phyloP scores from a whole-genome alignment of 2,329 filamentous ascomycete species.

The Westerdykella ornata region DNA sequence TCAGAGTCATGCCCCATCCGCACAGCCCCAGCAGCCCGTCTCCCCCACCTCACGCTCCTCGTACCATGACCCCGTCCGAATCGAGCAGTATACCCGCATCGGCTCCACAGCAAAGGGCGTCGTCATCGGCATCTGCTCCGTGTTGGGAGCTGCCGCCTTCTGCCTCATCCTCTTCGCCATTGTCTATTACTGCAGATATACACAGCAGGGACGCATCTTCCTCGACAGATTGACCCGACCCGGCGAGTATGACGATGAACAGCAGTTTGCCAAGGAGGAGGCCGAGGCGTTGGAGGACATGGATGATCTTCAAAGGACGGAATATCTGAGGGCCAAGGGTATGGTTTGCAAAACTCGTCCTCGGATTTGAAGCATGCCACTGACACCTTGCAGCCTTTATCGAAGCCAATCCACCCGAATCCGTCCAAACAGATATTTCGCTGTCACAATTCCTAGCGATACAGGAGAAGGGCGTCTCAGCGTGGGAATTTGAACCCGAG shows the following conservation, averaged over 20 bases:
- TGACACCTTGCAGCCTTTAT: conserved; percentile 65
- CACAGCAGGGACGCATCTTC: conserved; percentile 78
- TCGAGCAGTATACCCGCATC: conserved; percentile 21
- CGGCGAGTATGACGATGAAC: conserved; percentile 96
- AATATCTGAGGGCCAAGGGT: conserved; percentile 96
- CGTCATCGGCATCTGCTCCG: conserved; percentile 88
- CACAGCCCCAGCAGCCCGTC: conserved; percentile 5
- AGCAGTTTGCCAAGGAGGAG: conserved; percentile 88
- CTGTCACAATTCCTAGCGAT: conserved; percentile 96
- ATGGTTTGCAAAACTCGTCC: conserved; percentile 22
- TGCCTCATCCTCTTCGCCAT: conserved; percentile 72
- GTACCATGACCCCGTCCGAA: conserved; percentile 22
- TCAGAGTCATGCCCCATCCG: conserved; percentile 18
- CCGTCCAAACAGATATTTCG: conserved; percentile 91
- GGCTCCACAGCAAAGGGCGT: conserved; percentile 67
- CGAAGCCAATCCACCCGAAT: conserved; percentile 89
- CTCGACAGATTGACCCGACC: conserved; percentile 88
- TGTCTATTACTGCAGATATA: conserved; percentile 93
- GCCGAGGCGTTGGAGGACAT: conserved; percentile 89
- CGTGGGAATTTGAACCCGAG: conserved; percentile 99
- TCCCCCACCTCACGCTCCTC: conserved; percentile 12
- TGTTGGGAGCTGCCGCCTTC: conserved; percentile 82
- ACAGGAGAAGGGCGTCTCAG: conserved; percentile 98
- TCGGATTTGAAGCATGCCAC: neutral
- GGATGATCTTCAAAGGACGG: conserved; percentile 84